Evolutionary conservation across 2,329 filamentous ascomycete genomes (phyloP), one percentile per base, ranked within the genome.

Genomic region (Alternaria sp.): DNA sequence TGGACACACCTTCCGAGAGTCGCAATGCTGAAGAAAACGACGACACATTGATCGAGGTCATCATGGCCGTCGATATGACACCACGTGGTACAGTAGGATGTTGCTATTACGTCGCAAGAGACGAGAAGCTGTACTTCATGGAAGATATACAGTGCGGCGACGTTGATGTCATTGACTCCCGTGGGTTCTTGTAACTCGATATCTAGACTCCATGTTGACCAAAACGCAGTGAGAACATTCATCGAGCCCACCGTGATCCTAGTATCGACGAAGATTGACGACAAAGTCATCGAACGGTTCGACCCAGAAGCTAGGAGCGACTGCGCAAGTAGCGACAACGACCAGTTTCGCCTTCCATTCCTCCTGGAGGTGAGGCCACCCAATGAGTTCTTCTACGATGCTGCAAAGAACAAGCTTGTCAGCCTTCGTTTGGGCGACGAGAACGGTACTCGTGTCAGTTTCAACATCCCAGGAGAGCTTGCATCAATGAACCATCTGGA

Each of bases 1-100:
- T 33, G 3, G 25, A 45, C n/a, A 21, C 51, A 10, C 59, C 54
- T 50, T 67, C 65, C 8, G 64, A 62, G 30, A 33, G 33, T 10
- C 47, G 21, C 6, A 37, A 41, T 14, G 18, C 21, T 8, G 49
- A 83, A 37, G 82, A 84, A 37, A 66, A 73, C 7, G 87, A 90
- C 9, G 87, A 90, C 60, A 75, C 82, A 0, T 75, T 89, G 41
- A 86, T 87, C 60, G 92, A 96, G 74, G 81, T 93, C 25, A 86
- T 97, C 61, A 92, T 97, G 88, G 92, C 93, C 1, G 83, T 97
- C 23, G 89, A 96, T 62, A 84, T 95, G 76, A 88, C 86, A 65
- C 86, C 89, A n/a, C 86, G 87, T 28, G 89, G 87, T 1, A 89
- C 86, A 0, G 84, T 97, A 18, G 95, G 95, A 1, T 97, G 94